Percentiles rank a stretch among this genome's conserved stretches.
Evolutionary conservation across 306 rosid species (phyloP).

Genomic region (Acacia crassicarpa): DNA sequence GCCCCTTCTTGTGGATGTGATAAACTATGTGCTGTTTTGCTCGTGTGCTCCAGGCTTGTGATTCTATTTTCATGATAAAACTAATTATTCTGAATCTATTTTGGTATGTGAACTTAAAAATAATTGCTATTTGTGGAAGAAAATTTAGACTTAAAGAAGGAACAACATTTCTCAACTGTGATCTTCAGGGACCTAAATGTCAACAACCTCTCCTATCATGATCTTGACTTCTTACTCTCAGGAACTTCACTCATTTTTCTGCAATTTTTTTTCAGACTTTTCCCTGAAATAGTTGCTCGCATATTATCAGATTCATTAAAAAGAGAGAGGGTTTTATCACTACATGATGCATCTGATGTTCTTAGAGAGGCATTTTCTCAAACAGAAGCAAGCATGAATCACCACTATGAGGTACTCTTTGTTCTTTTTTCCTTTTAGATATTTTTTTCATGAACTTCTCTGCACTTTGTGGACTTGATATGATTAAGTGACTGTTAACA

Average conservation of each 20-base stretch:
- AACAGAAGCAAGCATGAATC: conserved; percentile 76
- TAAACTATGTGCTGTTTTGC: conserved; percentile 18
- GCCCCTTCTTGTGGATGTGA: neutral
- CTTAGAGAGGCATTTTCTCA: conserved; percentile 85
- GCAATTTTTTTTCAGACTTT: conserved; percentile 58
- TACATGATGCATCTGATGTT: conserved; percentile 83
- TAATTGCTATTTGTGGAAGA: neutral
- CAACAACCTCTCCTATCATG: neutral
- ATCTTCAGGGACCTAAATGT: conserved; percentile 22
- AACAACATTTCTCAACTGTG: neutral
- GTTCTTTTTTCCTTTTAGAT: conserved; percentile 12
- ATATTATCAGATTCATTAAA: conserved; percentile 74
- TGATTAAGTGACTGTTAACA: neutral
- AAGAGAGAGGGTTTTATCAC: conserved; percentile 72
- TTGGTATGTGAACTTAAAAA: neutral
- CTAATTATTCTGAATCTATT: conserved; percentile 8
- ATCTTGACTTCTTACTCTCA: conserved; percentile 19
- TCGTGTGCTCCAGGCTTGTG: neutral
- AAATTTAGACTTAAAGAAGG: neutral
- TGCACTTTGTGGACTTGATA: neutral
- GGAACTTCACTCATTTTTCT: conserved; percentile 28
- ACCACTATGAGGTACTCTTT: conserved; percentile 75
- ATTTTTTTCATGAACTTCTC: conserved; percentile 14
- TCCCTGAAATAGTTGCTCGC: conserved; percentile 69
- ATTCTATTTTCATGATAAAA: neutral